Evolutionary conservation across 371 early-diverging fungal genomes (phyloP).

Genomic region (Saksenaea oblongispora): DNA sequence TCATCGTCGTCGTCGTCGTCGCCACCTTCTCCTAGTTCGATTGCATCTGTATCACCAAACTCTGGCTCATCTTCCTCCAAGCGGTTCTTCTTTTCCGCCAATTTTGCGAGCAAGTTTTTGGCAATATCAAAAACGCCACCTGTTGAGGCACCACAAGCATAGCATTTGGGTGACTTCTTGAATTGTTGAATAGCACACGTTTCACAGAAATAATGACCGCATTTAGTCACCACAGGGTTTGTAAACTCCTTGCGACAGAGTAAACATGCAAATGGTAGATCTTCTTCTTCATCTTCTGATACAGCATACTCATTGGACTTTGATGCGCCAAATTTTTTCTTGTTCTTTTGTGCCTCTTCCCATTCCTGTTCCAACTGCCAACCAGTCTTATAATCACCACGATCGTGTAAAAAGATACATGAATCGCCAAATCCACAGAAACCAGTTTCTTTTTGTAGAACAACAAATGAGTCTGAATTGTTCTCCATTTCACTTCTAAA

Average conservation of each 20-base stretch:
- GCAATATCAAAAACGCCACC: constrained; percentile 86
- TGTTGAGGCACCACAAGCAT: constrained; percentile 84
- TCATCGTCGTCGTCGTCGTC: constrained; percentile 38
- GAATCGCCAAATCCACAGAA: constrained; percentile 97
- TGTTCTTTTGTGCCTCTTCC: constrained; percentile 82
- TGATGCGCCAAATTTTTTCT: constrained; percentile 47
- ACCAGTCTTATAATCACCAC: constrained; percentile 94
- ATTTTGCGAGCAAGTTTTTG: constrained; percentile 73
- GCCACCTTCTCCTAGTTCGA: constrained; percentile 16
- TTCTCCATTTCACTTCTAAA: neutral
- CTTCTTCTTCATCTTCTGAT: constrained; percentile 61
- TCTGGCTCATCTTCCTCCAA: constrained; percentile 19
- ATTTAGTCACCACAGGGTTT: constrained; percentile 90
- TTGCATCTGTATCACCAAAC: neutral
- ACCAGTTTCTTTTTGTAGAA: constrained; percentile 64
- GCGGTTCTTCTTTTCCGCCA: constrained; percentile 52
- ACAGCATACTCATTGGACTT: constrained; percentile 56
- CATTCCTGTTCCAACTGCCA: constrained; percentile 96
- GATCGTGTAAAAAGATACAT: constrained; percentile 97
- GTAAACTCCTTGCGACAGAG: constrained; percentile 89
- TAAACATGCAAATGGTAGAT: constrained; percentile 91
- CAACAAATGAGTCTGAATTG: neutral
- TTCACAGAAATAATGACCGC: constrained; percentile 96
- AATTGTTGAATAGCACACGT: constrained; percentile 86
- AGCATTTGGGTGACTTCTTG: constrained; percentile 87